Percentiles rank a stretch among this genome's conserved stretches.
Conservation (phyloP, 2,329 filamentous ascomycete species). For the Diaporthe sp. region DNA sequence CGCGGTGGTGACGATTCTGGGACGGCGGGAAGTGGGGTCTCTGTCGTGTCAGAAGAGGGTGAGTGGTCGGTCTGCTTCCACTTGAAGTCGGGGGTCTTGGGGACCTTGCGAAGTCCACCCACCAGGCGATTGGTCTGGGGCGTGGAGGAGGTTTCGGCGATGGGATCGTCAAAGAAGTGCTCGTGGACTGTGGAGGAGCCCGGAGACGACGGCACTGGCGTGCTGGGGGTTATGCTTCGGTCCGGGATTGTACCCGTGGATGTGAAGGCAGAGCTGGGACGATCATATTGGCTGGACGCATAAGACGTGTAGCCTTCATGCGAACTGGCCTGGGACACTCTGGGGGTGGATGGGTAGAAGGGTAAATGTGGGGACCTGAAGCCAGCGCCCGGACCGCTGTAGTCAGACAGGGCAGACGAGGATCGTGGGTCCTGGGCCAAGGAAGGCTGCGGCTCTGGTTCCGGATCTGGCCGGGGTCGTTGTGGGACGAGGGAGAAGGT, state of each 20-base stretch:
- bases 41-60: slow-evolving; percentile 44
- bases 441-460: slow-evolving; percentile 35
- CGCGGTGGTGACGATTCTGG: slow-evolving; percentile 49
- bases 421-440: slow-evolving; percentile 37
- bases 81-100: slow-evolving; percentile 59
- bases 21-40: slow-evolving; percentile 50
- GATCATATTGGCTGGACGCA: slow-evolving; percentile 60
- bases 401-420: slow-evolving; percentile 42
- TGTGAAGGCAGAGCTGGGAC: slow-evolving; percentile 63
- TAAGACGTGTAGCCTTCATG: slow-evolving; percentile 64
- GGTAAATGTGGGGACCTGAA: slow-evolving; percentile 60
- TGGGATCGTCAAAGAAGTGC: slow-evolving; percentile 51
- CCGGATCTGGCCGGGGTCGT: slow-evolving; percentile 39
- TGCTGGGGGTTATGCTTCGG: slow-evolving; percentile 55
- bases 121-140: slow-evolving; percentile 68
- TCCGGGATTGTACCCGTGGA: slow-evolving; percentile 57
- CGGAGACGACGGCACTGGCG: slow-evolving; percentile 49
- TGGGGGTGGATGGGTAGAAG: slow-evolving; percentile 51
- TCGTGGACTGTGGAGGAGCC: slow-evolving; percentile 51
- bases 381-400: slow-evolving; percentile 44
- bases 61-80: slow-evolving; percentile 53
- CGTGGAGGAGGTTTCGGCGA: slow-evolving; percentile 47
- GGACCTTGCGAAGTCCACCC: slow-evolving; percentile 68
- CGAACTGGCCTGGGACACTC: slow-evolving; percentile 59
- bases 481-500: slow-evolving; percentile 67